Evolutionary conservation across 2,329 filamentous ascomycete genomes (phyloP).

Genomic region (Hypoxylon sp.): DNA sequence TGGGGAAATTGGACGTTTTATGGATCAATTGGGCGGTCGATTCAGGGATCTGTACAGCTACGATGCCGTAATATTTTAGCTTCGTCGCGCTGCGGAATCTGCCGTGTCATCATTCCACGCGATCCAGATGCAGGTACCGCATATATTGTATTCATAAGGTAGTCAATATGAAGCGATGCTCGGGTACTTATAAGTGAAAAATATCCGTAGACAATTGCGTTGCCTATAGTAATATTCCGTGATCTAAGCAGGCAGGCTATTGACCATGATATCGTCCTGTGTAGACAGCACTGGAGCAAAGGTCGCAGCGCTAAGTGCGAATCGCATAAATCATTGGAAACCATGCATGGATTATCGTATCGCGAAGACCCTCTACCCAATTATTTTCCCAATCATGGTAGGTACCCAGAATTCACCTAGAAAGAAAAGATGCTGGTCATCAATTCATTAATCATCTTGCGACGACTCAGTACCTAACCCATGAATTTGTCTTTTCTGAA

Average conservation of each 20-base stretch:
- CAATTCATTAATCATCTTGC: constrained; percentile 13
- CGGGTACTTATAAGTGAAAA: no score
- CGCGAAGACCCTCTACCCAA: neutral
- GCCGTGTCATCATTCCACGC: neutral
- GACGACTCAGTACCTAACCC: neutral
- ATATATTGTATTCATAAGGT: neutral
- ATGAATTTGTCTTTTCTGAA: neutral
- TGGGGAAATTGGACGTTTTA: neutral
- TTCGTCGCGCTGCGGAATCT: neutral
- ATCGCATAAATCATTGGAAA: neutral
- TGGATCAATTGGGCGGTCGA: no score
- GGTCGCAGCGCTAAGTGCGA: neutral
- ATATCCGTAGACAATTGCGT: no score
- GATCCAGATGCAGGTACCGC: neutral
- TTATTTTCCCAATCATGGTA: neutral
- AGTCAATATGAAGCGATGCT: no score
- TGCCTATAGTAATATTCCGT: neutral
- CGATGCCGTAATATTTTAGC: constrained; percentile 15
- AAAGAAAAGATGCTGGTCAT: constrained; percentile 4
- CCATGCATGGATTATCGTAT: neutral
- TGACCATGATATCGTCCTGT: neutral
- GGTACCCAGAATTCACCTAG: neutral
- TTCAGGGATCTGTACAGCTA: neutral
- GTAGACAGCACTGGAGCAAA: neutral
- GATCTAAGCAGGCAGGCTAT: neutral